Evolutionary conservation across 2,329 filamentous ascomycete genomes (phyloP).

Genomic region (Penicillium sp.): DNA sequence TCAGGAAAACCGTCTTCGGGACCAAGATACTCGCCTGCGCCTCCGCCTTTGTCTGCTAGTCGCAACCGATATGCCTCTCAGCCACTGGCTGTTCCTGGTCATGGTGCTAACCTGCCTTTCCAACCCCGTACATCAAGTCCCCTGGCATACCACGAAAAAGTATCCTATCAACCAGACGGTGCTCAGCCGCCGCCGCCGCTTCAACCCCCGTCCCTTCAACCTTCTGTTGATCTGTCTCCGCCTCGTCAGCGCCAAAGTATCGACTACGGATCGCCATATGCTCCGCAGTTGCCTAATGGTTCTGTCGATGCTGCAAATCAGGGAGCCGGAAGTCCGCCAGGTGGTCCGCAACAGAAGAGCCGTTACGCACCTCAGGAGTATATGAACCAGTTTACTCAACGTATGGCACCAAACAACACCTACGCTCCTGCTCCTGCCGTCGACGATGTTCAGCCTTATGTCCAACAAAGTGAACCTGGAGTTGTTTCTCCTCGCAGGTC

Average conservation of each 20-base stretch:
- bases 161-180: conserved; percentile 32
- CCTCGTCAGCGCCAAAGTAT: conserved; percentile 23
- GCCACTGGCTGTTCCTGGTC: conserved; percentile 29
- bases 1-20: conserved; percentile 38
- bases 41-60: conserved; percentile 32
- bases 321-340: conserved; percentile 8
- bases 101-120: conserved; percentile 48
- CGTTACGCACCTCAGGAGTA: conserved; percentile 36
- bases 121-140: conserved; percentile 66
- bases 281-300: conserved; percentile 10
- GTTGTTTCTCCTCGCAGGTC: conserved; percentile 49
- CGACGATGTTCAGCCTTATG: conserved; percentile 19
- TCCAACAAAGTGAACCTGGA: conserved; percentile 26
- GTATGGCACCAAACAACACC: conserved; percentile 23
- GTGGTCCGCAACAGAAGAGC: conserved; percentile 24
- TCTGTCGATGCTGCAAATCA: background rate
- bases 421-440: conserved; percentile 13
- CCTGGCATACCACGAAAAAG: conserved; percentile 53
- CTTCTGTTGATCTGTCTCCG: conserved; percentile 24
- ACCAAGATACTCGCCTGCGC: conserved; percentile 48
- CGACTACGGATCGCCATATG: conserved; percentile 18
- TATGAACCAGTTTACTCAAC: conserved; percentile 33
- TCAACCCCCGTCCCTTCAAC: conserved; percentile 24
- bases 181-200: conserved; percentile 7
- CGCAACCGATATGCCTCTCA: conserved; percentile 44